These are phyloP conservation scores for Tylopilus sp. DNA, from an alignment of 768 basidiomycete species.

Conservation along the genomic window DNA sequence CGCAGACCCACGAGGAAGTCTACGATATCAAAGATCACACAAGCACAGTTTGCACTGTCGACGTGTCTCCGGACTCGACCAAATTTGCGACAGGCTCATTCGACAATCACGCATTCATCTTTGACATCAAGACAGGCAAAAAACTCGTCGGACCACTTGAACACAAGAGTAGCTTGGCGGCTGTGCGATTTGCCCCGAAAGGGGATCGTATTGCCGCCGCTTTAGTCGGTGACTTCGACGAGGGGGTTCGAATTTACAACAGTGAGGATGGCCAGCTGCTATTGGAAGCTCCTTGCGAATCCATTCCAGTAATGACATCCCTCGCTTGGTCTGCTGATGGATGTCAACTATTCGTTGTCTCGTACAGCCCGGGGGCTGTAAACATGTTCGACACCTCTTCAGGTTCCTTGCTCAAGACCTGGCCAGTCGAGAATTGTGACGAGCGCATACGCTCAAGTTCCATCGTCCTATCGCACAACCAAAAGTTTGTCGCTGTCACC, in stretches of 20 bases:
- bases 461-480: not conserved
- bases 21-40: not conserved
- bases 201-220: constrained; percentile 1
- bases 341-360: not conserved
- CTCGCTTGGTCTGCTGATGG: not conserved
- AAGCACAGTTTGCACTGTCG: not conserved
- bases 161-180: not conserved
- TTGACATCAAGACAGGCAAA: not conserved
- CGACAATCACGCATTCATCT: not conserved
- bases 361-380: not conserved
- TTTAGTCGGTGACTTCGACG: not conserved
- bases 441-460: too few species aligned
- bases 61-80: not conserved
- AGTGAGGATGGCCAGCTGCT: not conserved
- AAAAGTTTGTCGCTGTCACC: not conserved
- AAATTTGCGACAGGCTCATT: not conserved
- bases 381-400: not conserved
- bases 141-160: not conserved
- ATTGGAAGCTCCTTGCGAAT: not conserved
- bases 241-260: not conserved
- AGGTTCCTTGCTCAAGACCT: not conserved
- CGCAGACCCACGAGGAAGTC: not conserved
- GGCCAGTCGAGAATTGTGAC: not conserved
- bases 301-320: not conserved
- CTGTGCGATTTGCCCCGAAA: not conserved